Conservation (phyloP, 176 grass and related monocot genomes). For the Bothriochloa decipiens region DNA sequence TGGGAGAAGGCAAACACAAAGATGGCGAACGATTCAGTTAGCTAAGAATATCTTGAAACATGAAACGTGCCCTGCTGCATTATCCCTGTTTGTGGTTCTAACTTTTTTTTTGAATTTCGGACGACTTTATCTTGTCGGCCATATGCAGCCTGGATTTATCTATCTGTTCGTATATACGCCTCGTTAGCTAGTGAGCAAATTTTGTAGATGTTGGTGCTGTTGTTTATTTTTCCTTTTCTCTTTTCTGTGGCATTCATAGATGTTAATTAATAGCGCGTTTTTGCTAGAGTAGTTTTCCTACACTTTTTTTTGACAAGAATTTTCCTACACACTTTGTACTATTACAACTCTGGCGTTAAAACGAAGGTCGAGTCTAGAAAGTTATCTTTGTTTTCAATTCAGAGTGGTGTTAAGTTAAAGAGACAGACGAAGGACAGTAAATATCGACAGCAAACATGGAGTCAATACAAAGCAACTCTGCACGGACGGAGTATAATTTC, state of each 20-base stretch:
- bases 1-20: constrained; percentile 20
- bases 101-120: neutral
- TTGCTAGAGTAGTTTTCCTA: neutral
- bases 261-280: neutral
- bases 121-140: constrained; percentile 9
- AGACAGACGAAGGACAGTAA: neutral
- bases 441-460: neutral
- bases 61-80: neutral
- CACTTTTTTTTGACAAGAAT: no score
- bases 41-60: constrained; percentile 19
- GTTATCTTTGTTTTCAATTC: neutral
- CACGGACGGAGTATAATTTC: neutral
- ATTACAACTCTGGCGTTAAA: neutral
- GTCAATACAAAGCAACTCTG: neutral
- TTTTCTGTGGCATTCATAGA: neutral
- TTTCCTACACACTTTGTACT: neutral
- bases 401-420: neutral
- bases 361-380: neutral
- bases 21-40: neutral
- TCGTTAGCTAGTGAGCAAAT: neutral
- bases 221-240: no score
- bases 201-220: neutral
- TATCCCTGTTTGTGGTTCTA: neutral
- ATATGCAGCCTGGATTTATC: neutral
- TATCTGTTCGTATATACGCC: neutral